Evolutionary conservation across 129 eudicot genomes (phyloP), one percentile per base, ranked within the genome.

Genomic region (sunflower (Helianthus annuus)): DNA sequence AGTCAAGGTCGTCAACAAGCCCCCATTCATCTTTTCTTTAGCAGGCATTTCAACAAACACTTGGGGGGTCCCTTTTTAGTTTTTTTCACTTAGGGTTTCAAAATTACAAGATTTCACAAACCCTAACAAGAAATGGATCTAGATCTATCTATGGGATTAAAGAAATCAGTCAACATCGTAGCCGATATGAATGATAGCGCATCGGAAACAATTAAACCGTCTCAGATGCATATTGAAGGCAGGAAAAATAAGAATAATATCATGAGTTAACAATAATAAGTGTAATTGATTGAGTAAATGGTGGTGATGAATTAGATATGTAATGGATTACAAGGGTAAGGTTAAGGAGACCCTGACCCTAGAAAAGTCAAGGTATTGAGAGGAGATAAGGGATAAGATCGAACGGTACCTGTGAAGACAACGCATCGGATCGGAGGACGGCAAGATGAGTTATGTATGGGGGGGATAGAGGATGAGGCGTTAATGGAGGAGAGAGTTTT

Each of bases 1-100:
- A 48, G 88, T 69, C 68, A 91, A 76, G 48, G 76, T 73, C 6
- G 95, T 85, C 48, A 91, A 67, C 15, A 80, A 64, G 79, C 83
- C 91, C 59, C 97, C 97, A 76, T 48, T 69, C 87, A 81, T 74
- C 70, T 83, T 83, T 58, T 85, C 90, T n/a, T 79, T 85, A 66
- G 85, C 78, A 40, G 87, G 89, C 92, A 87, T 81, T 52, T 40
- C 5, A 40, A 5, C 45, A 40, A 40, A 40, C 45, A 40, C 8
- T 40, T 40, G 8, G 1, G 36, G 11, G 6, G 45, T 16, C 17
- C 54, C 7, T 34, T 70, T 34, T 83, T 66, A 80, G 32, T 27
- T 27, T 27, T 27, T 27, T 0, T 27, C 32, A 27, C 32, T 27
- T 27, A 27, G 32, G 32, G 32, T 27, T 27, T 27, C 32, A 27